Conservation (phyloP, 768 basidiomycete species). For the Serendipita sp. region DNA sequence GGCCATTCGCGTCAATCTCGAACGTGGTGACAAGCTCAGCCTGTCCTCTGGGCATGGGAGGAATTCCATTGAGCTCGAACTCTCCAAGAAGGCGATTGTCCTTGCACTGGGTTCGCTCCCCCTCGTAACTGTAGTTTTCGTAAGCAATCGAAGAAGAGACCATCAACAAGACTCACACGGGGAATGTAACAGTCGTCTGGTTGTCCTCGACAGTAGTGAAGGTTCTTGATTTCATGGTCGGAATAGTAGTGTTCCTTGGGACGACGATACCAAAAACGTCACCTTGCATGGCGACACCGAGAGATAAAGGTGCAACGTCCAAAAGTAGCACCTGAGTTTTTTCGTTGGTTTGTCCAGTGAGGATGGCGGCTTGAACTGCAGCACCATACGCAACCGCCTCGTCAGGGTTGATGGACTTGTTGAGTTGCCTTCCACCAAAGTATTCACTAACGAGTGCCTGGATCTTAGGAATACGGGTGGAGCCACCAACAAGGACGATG, state of each 20-base stretch:
- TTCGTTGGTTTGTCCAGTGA: slow-evolving; percentile 96
- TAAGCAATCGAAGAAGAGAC: background rate
- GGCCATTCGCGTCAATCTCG: slow-evolving; percentile 98
- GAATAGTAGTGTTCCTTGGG: slow-evolving; percentile 98
- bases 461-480: slow-evolving; percentile 99
- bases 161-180: slow-evolving; percentile 44
- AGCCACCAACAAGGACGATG: slow-evolving; percentile 98
- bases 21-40: slow-evolving; percentile 99
- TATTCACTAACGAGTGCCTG: slow-evolving; percentile 96
- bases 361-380: slow-evolving; percentile 96
- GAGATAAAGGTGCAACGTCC: slow-evolving; percentile 93
- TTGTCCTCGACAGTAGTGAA: slow-evolving; percentile 99
- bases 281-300: slow-evolving; percentile 99
- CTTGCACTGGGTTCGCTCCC: slow-evolving; percentile 98
- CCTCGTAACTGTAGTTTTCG: slow-evolving; percentile 57
- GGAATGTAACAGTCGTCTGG: slow-evolving; percentile 99
- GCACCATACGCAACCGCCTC: slow-evolving; percentile 99
- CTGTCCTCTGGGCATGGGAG: slow-evolving; percentile 98
- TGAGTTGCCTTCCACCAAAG: slow-evolving; percentile 93
- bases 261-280: slow-evolving; percentile 99
- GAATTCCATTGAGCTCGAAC: slow-evolving; percentile 97
- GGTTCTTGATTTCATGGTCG: slow-evolving; percentile 95
- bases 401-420: slow-evolving; percentile 99
- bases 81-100: slow-evolving; percentile 98
- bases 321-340: slow-evolving; percentile 98